These are phyloP conservation scores for Coix lacrymajobi DNA, from an alignment of 176 grass and related monocot genomes.

Conservation along the genomic window DNA sequence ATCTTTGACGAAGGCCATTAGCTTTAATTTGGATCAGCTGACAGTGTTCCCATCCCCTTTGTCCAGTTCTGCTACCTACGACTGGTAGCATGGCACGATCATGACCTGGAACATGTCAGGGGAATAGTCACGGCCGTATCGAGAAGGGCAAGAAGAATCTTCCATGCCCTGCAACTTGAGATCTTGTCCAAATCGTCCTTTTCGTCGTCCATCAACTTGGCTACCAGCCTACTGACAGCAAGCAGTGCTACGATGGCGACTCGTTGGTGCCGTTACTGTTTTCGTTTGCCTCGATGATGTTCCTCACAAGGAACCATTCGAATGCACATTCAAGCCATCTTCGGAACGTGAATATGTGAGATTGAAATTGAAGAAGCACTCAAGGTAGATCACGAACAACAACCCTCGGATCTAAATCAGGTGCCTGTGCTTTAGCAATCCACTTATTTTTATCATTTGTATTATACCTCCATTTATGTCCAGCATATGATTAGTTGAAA, in stretches of 20 bases:
- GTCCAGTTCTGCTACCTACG: not conserved
- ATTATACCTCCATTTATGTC: no score
- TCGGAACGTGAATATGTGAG: no score
- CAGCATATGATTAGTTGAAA: no score
- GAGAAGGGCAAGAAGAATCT: not conserved
- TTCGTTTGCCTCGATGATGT: not conserved
- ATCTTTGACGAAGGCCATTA: not conserved
- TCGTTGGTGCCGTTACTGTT: not conserved
- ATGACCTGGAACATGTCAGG: not conserved
- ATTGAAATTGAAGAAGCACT: no score
- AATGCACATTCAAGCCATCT: no score
- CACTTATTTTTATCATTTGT: no score
- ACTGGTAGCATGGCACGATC: not conserved
- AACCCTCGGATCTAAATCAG: no score
- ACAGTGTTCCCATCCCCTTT: not conserved
- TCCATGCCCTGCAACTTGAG: not conserved
- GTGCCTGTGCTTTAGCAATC: no score
- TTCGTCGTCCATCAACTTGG: not conserved
- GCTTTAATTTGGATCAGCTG: not conserved
- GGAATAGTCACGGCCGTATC: not conserved
- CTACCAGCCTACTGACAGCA: not conserved
- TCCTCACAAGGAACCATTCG: no score
- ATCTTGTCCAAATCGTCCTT: slow-evolving; percentile 16
- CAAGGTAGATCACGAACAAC: no score
- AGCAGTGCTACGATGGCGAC: not conserved